Base-by-base conservation (phyloP, 305 asterid species). In the Rubia peregrina region DNA sequence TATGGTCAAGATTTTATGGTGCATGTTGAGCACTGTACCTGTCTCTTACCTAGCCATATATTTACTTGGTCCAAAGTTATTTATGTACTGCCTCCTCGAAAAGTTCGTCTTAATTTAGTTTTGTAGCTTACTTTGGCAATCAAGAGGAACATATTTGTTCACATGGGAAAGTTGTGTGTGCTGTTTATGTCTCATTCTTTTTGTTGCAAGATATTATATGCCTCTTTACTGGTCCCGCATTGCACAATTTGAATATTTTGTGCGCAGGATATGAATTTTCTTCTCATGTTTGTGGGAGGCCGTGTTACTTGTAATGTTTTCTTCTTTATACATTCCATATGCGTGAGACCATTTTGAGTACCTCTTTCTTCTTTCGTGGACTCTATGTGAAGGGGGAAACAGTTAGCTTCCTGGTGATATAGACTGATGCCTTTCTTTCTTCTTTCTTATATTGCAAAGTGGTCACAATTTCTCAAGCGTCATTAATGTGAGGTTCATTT, bases 401-500 rank as follows among this genome's bases (percentile, higher is more conserved):
- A 16, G 43, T 40, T 64, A 7, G 7, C 33, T 38, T 21, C 14
- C 26, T 38, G 13, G 66, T 63, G 9, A 38, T 63, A 16, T 40
- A 8, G 21, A 62, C 60, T 38, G 4, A 9, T 63, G 40, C 7
- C n/a, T n/a, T n/a, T n/a, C 51, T 49, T 26, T 51, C 12, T 68
- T 68, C 65, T 59, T 60, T 42, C 13, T n/a, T 42, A 22, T 65
- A 38, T 67, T 48, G 30, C 17, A 22, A 68, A 7, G 22, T 38
- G 13, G 65, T 41, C 66, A 42, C 44, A 38, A 30, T 12, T 9
- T 68, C 24, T 71, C 22, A 55, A 26, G 57, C 38, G 10, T 42
- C 14, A 73, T 69, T 65, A 19, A 77, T 56, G 74, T 65, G 59
- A 72, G 69, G 65, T 57, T 55, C 65, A 43, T 77, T 73, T 65